phyloP scores from a whole-genome alignment of 495 filamentous ascomycete species.

The Patellaria atrata region DNA sequence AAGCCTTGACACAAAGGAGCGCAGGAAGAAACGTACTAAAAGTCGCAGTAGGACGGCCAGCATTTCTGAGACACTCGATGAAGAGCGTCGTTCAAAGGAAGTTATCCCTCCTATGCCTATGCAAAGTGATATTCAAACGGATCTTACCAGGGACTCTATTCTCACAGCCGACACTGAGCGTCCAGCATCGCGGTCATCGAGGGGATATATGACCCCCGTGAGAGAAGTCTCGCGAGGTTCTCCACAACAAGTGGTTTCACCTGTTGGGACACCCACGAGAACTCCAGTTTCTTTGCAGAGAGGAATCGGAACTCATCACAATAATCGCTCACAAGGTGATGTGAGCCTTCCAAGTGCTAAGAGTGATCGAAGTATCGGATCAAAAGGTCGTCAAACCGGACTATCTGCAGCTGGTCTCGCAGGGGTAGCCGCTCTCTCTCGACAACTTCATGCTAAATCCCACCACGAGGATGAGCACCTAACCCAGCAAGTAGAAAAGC shows the following conservation, averaged over 20 bases:
- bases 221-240: constrained; percentile 43
- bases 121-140: constrained; percentile 69
- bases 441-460: no score
- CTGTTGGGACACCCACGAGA: constrained; percentile 37
- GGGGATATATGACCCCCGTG: constrained; percentile 35
- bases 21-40: constrained; percentile 30
- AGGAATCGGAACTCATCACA: constrained; percentile 40
- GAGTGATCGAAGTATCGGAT: constrained; percentile 36
- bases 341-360: constrained; percentile 34
- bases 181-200: constrained; percentile 40
- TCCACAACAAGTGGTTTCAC: constrained; percentile 36
- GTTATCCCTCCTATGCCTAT: constrained; percentile 65
- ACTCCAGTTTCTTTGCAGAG: constrained; percentile 36
- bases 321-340: constrained; percentile 43
- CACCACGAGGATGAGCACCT: no score
- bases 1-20: constrained; percentile 33
- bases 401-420: constrained; percentile 28
- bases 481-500: no score
- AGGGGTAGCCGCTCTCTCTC: constrained; percentile 19
- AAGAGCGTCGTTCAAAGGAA: constrained; percentile 37
- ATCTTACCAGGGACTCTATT: constrained; percentile 79
- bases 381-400: constrained; percentile 26
- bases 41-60: constrained; percentile 42
- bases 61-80: constrained; percentile 32
- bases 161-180: constrained; percentile 66